These are phyloP conservation scores for Coniochaeta sp. DNA, from an alignment of 2,329 filamentous ascomycete genomes.

Conservation along the genomic window DNA sequence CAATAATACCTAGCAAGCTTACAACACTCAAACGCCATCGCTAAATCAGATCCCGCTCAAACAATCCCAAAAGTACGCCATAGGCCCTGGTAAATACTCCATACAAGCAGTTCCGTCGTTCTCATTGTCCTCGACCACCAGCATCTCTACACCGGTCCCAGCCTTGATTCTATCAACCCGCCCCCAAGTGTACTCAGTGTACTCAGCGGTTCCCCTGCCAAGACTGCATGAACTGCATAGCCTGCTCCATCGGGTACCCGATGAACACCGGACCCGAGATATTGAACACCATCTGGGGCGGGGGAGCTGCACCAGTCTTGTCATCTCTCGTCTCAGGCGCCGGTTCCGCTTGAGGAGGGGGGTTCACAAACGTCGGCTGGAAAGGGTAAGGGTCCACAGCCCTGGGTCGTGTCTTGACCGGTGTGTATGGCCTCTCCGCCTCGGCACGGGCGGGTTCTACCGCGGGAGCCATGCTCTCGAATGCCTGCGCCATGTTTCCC, in stretches of 20 bases:
- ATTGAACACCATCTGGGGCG: constrained; percentile 72
- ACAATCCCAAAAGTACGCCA: background rate
- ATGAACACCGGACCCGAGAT: constrained; percentile 79
- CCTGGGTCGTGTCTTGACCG: constrained; percentile 11
- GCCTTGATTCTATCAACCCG: too few species aligned
- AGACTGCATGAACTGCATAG: constrained; percentile 65
- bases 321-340: constrained; percentile 14
- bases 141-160: background rate
- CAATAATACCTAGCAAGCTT: background rate
- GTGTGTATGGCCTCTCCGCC: constrained; percentile 11
- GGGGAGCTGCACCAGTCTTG: constrained; percentile 18
- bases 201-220: constrained; percentile 28
- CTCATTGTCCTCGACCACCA: background rate
- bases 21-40: background rate
- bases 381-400: background rate
- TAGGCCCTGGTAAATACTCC: background rate
- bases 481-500: constrained; percentile 6
- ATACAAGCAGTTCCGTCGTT: background rate
- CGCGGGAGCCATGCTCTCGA: constrained; percentile 4
- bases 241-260: constrained; percentile 79
- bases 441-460: background rate
- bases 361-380: constrained; percentile 42
- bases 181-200: background rate
- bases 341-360: constrained; percentile 13
- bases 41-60: background rate